Evolutionary conservation across 2,329 filamentous ascomycete genomes (phyloP), one percentile per base, ranked within the genome.

Genomic region (Fusarium falciforme): DNA sequence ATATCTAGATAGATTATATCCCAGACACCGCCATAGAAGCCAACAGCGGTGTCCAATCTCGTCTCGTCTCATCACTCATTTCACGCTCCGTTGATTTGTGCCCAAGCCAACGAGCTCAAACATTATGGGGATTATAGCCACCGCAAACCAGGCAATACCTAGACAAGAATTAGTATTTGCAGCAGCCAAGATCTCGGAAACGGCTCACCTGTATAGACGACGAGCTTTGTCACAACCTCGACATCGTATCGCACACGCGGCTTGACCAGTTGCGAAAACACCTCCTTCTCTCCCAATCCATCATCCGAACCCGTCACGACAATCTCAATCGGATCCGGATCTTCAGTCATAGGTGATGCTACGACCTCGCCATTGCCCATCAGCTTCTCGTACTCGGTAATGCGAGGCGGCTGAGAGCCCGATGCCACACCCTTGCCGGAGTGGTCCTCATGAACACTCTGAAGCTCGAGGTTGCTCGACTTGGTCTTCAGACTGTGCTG

Each of bases 141-240:
- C 91, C 3, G 94, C 93, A 68, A 97, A 85, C 91, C 92, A 95
- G 61, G 88, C 94, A 81, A 98, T 97, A 54, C 94, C 94, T 94
- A 72, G 36, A 55, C 54, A 42, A 16, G 54, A 14, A 6, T 63
- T 38, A 79, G 73, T n/a, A 58, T 2, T 4, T 25, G n/a, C 10
- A 7, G 11, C 20, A 14, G 20, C 35, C 6, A 10, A 55, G 61
- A 63, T 12, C 5, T 9, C 2, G 4, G 14, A n/a, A 25, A 27
- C 12, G 9, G 40, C 57, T 83, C 85, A 94, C 96, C 96, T 68
- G 93, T 89, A 85, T 99, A 99, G 27, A 99, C 94, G 77, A 99
- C 93, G 70, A 99, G 84, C 84, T 98, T 98, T 6, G 96, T 98
- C 40, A 99, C 93, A 42, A 99, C 96, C 83, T 99, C 96, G n/a